Evolutionary conservation across 2,329 filamentous ascomycete species (phyloP).

Genomic region (Penicillium sp.): DNA sequence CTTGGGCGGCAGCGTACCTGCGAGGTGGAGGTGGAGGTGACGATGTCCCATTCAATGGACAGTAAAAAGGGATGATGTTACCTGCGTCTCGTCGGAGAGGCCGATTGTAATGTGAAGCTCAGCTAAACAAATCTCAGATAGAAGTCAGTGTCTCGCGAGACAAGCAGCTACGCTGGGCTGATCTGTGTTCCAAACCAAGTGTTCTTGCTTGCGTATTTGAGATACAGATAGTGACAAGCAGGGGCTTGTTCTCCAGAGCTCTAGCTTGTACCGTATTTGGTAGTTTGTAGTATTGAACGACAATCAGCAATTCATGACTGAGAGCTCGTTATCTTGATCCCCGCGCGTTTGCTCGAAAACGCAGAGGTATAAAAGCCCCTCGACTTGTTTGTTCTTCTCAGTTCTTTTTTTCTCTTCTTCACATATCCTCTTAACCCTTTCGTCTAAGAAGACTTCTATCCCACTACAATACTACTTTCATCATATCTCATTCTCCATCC

Average conservation of each 20-base stretch:
- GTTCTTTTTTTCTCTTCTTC: not conserved
- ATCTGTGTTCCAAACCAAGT: not conserved
- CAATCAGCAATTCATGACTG: too few species aligned
- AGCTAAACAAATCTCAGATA: not conserved
- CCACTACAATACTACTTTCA: too few species aligned
- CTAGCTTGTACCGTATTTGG: not conserved
- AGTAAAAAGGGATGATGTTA: too few species aligned
- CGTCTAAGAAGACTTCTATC: not conserved
- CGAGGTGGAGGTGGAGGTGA: too few species aligned
- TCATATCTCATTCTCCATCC: too few species aligned
- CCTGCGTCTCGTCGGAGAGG: not conserved
- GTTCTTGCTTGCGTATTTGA: not conserved
- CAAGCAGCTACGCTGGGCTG: not conserved
- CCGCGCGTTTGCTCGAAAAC: not conserved
- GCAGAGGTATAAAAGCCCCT: not conserved
- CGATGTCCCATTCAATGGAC: too few species aligned
- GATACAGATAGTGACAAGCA: not conserved
- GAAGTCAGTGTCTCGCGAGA: not conserved
- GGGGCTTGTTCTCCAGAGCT: not conserved
- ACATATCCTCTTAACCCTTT: not conserved
- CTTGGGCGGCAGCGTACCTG: not conserved
- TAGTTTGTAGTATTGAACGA: not conserved
- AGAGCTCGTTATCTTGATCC: not conserved
- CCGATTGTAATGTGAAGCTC: not conserved
- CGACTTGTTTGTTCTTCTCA: not conserved